Percentiles rank a stretch among this genome's conserved stretches.
phyloP scores from a whole-genome alignment of 306 rosid genomes.

The Cucurbita maxima region DNA sequence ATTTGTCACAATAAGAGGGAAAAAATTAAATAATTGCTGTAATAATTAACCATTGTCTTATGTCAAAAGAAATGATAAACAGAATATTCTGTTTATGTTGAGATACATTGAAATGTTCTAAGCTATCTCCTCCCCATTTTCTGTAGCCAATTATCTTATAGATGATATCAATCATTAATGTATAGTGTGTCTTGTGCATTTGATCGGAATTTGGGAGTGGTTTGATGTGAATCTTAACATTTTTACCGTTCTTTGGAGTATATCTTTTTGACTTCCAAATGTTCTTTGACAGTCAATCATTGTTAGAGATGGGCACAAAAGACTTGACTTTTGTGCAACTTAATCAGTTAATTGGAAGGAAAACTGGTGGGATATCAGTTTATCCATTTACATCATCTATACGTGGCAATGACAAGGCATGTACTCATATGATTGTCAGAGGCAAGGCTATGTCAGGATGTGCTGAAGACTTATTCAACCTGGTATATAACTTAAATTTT shows the following conservation, averaged over 20 bases:
- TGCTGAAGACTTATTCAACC: conserved; percentile 72
- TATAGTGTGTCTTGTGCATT: background rate
- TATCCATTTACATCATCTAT: conserved; percentile 83
- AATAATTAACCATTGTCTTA: background rate
- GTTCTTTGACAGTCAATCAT: conserved; percentile 65
- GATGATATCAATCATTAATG: background rate
- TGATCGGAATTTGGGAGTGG: background rate
- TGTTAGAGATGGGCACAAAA: conserved; percentile 98
- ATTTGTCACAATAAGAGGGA: background rate
- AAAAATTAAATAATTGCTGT: background rate
- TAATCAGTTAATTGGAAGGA: conserved; percentile 88
- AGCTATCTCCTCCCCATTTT: background rate
- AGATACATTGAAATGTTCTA: background rate
- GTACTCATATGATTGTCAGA: conserved; percentile 72
- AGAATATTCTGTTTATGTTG: background rate
- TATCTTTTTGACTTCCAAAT: conserved; percentile 12
- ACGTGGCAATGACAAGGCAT: conserved; percentile 63
- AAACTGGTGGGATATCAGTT: conserved; percentile 98
- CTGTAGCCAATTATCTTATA: background rate
- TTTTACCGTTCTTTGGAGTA: background rate
- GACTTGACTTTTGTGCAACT: conserved; percentile 89
- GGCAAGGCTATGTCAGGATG: conserved; percentile 94
- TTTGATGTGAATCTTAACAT: background rate
- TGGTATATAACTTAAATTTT: conserved; percentile 30
- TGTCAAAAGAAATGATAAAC: background rate